Evolutionary conservation across 805 yeast species (phyloP).

Genomic region (Hanseniaspora nectarophila): DNA sequence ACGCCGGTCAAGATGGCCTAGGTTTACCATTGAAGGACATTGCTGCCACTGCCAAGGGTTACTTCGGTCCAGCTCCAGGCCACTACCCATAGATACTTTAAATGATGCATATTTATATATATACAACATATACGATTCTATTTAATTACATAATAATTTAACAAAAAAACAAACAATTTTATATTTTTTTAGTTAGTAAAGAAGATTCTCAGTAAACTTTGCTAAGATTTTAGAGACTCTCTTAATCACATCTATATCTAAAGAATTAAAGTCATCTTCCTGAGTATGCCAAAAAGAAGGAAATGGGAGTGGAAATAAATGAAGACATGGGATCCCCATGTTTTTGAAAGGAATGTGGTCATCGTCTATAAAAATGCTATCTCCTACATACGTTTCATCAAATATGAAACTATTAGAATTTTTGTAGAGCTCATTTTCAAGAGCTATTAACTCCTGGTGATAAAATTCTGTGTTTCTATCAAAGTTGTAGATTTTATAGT

Average conservation of each 20-base stretch:
- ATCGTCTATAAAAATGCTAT: constrained; percentile 28
- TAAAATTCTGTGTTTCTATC: constrained; percentile 31
- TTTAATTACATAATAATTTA: neutral
- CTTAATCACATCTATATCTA: constrained; percentile 32
- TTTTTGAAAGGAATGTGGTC: constrained; percentile 44
- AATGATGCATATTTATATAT: neutral
- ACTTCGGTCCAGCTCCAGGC: constrained; percentile 26
- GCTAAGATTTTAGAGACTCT: constrained; percentile 38
- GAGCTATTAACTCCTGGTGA: constrained; percentile 27
- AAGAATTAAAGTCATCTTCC: constrained; percentile 35
- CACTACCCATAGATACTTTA: constrained; percentile 23
- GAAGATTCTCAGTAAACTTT: constrained; percentile 28
- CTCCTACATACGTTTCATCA: neutral
- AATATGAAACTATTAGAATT: neutral
- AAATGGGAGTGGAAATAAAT: constrained; percentile 41
- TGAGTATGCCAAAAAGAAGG: constrained; percentile 45
- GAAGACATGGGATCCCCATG: constrained; percentile 39
- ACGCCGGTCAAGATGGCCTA: constrained; percentile 18
- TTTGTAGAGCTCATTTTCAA: constrained; percentile 25
- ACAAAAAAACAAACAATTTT: neutral
- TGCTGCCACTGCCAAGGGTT: constrained; percentile 18
- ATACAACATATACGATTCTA: constrained; percentile 7
- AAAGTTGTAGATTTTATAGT: constrained; percentile 33
- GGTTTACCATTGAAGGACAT: constrained; percentile 16
- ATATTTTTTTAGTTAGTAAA: neutral